Conservation (phyloP, 148 eudicot species). For the Talinum fruticosum region DNA sequence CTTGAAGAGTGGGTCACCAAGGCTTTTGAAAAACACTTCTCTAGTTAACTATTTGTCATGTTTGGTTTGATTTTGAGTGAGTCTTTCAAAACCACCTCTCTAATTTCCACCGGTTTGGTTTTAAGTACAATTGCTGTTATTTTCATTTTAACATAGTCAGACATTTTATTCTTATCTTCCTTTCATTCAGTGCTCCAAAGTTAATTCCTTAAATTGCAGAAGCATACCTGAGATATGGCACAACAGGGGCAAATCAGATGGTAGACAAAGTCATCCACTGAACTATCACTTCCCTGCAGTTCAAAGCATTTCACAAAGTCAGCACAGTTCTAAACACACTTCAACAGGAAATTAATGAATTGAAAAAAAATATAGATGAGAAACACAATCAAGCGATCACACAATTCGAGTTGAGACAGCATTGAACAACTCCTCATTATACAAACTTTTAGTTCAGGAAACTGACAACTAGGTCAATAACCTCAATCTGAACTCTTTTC, state of each 20-base stretch:
- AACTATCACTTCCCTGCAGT: slow-evolving; percentile 63
- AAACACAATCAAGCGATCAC: not conserved
- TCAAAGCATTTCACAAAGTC: not conserved
- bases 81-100: not conserved
- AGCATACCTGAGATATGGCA: slow-evolving; percentile 67
- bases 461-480: not conserved
- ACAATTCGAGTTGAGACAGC: not conserved
- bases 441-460: not conserved
- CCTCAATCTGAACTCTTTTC: not conserved
- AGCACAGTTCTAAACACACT: not conserved
- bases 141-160: too few relatives aligned
- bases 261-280: slow-evolving; percentile 71
- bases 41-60: not conserved
- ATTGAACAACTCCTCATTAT: not conserved
- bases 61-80: not conserved
- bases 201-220: not conserved
- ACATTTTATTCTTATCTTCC: not conserved
- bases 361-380: not conserved
- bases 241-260: slow-evolving; percentile 90
- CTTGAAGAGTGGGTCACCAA: not conserved
- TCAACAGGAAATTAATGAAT: too few relatives aligned
- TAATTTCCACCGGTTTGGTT: too few relatives aligned
- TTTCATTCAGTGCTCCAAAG: not conserved
- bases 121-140: too few relatives aligned
- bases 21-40: not conserved